phyloP scores from a whole-genome alignment of 23 red algal species.

The Chondrus crispus region DNA sequence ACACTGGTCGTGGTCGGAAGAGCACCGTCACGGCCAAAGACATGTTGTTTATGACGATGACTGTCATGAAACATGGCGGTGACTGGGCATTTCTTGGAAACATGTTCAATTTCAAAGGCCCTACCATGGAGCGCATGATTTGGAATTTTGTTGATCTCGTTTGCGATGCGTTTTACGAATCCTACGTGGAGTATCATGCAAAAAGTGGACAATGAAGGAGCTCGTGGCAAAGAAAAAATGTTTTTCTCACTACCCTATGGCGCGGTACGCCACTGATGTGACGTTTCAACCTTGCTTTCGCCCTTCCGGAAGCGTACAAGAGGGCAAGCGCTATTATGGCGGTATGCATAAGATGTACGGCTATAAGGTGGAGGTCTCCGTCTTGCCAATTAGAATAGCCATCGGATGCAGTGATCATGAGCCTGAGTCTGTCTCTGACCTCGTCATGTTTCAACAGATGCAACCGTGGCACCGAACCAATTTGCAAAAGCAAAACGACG shows the following conservation, averaged over 20 bases:
- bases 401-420: too few relatives aligned
- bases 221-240: not conserved
- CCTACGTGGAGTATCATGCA: too few relatives aligned
- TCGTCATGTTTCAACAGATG: too few relatives aligned
- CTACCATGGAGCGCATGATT: not conserved
- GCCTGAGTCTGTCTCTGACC: too few relatives aligned
- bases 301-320: not conserved
- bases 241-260: not conserved
- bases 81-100: not conserved
- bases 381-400: not conserved
- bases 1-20: not conserved
- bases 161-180: too few relatives aligned
- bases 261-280: not conserved
- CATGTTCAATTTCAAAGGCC: not conserved
- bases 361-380: not conserved
- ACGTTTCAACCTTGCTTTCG: not conserved
- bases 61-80: not conserved
- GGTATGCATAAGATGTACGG: conserved; percentile 1
- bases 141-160: not conserved
- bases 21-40: not conserved
- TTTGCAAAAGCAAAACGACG: too few relatives aligned
- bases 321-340: not conserved
- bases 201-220: too few relatives aligned
- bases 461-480: too few relatives aligned
- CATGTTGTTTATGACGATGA: not conserved